phyloP scores from a whole-genome alignment of 108 stramenopile species.

The Nitzschia sp. region DNA sequence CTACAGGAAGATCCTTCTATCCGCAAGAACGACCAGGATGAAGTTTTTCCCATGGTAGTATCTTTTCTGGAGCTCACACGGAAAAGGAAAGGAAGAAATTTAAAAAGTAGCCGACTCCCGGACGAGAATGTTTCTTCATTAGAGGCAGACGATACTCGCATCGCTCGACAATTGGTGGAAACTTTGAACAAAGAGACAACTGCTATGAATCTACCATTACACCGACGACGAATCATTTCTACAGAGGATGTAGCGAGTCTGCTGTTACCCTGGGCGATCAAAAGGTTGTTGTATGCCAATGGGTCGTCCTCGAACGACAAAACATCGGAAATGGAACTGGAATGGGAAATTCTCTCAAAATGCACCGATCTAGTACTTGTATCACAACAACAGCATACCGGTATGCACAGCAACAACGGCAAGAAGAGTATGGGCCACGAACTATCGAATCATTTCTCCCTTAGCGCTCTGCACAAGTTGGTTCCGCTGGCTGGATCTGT shows the following conservation, averaged over 20 bases:
- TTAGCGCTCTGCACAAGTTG: slow-evolving; percentile 40
- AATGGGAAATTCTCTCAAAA: slow-evolving; percentile 7
- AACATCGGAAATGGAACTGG: not conserved
- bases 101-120: not conserved
- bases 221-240: slow-evolving; percentile 10
- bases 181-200: not conserved
- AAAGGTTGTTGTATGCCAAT: slow-evolving; percentile 8
- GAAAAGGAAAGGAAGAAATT: not conserved
- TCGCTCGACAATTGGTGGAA: not conserved
- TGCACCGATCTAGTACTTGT: not conserved
- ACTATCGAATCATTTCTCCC: slow-evolving; percentile 11
- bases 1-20: not conserved
- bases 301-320: not conserved
- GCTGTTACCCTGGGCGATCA: slow-evolving; percentile 35
- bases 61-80: not conserved
- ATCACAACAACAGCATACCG: not conserved
- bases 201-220: not conserved
- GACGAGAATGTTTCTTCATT: too few relatives aligned
- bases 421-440: not conserved
- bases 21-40: too few relatives aligned
- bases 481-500: slow-evolving; percentile 28
- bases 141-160: not conserved
- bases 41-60: not conserved
- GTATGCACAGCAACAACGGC: slow-evolving; percentile 2
- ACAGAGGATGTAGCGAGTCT: slow-evolving; percentile 14